Percentiles rank a stretch among this genome's conserved stretches.
These are phyloP conservation scores for Dendrothele bispora DNA, from an alignment of 768 basidiomycete species.

Conservation along the genomic window DNA sequence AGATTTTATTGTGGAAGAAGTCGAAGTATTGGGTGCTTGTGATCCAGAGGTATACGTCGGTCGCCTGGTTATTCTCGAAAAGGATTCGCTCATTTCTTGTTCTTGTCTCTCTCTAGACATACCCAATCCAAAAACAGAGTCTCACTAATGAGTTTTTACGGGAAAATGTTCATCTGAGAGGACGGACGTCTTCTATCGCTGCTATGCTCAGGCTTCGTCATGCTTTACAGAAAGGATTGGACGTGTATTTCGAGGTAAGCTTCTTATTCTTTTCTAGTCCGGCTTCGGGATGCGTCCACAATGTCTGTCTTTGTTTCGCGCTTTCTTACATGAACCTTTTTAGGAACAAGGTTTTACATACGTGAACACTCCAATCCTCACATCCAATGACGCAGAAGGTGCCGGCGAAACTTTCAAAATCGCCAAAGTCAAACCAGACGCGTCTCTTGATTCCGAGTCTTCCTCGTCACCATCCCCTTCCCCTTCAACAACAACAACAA, in stretches of 20 bases:
- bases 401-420: slow-evolving; percentile 91
- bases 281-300: too few relatives aligned
- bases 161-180: slow-evolving; percentile 85
- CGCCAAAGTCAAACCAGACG: slow-evolving; percentile 31
- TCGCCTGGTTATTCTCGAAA: neutral
- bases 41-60: slow-evolving; percentile 39
- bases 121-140: slow-evolving; percentile 91
- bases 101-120: slow-evolving; percentile 46
- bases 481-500: too few relatives aligned
- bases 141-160: slow-evolving; percentile 79
- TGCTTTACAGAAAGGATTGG: slow-evolving; percentile 51
- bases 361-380: slow-evolving; percentile 85
- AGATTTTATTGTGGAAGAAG: slow-evolving; percentile 46
- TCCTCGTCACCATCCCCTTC: too few relatives aligned
- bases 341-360: slow-evolving; percentile 79
- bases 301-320: too few relatives aligned
- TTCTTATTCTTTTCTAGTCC: neutral
- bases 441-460: too few relatives aligned
- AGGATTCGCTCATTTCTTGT: too few relatives aligned
- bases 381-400: slow-evolving; percentile 92
- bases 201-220: slow-evolving; percentile 79
- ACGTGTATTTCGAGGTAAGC: slow-evolving; percentile 72
- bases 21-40: slow-evolving; percentile 46
- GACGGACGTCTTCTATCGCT: too few relatives aligned
- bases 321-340: neutral